Percentiles rank a stretch among this genome's conserved stretches.
These are phyloP conservation scores for Phycomyces nitens DNA, from an alignment of 192 early-diverging fungal genomes.

Conservation along the genomic window DNA sequence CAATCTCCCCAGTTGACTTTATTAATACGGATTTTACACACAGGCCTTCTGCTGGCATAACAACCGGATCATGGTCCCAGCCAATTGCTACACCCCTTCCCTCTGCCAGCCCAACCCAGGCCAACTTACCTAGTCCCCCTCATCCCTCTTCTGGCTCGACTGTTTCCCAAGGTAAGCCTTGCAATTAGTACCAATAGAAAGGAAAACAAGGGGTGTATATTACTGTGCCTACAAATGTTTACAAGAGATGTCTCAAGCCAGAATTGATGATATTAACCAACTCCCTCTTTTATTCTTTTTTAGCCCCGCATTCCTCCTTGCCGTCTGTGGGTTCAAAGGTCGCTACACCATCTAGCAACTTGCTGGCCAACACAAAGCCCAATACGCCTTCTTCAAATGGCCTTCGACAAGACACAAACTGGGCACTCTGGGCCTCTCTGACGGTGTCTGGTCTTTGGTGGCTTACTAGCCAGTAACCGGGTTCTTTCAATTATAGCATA, in stretches of 20 bases:
- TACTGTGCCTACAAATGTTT: too few relatives aligned
- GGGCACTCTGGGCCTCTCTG: background rate
- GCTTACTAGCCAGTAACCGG: background rate
- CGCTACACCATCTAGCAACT: background rate
- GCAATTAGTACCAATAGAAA: background rate
- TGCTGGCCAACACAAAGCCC: background rate
- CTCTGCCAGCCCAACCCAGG: background rate
- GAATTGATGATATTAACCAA: too few relatives aligned
- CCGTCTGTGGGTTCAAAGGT: background rate
- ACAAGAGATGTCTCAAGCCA: too few relatives aligned
- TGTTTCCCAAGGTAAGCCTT: background rate
- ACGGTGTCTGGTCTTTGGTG: background rate
- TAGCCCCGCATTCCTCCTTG: background rate
- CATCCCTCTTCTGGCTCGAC: background rate
- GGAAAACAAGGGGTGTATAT: too few relatives aligned
- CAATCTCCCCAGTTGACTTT: background rate
- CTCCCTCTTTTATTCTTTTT: background rate
- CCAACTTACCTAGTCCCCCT: background rate
- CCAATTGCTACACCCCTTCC: background rate
- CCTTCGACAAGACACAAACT: background rate
- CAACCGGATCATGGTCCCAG: background rate
- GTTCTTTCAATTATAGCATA: background rate
- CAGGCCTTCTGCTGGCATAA: background rate
- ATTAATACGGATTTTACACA: background rate
- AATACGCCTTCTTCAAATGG: background rate